phyloP scores from a whole-genome alignment of 345 rosid species.

The Ailanthus altissimus region DNA sequence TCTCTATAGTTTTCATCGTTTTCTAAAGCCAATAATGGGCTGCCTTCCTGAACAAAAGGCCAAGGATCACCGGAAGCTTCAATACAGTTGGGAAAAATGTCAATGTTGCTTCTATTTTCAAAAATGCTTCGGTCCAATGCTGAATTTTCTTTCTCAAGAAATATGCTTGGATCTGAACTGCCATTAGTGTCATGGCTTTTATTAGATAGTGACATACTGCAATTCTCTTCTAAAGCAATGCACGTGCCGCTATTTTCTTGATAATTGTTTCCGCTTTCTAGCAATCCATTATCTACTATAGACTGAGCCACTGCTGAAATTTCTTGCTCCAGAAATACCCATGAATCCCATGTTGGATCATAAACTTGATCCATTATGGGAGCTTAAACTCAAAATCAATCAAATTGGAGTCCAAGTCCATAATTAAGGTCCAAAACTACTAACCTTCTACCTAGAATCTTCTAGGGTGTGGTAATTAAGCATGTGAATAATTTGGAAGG shows the following conservation, averaged over 20 bases:
- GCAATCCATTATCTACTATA: neutral
- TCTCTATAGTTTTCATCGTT: neutral
- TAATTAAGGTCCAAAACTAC: too few relatives aligned
- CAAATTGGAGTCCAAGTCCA: too few relatives aligned
- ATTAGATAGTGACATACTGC: neutral
- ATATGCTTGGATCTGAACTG: neutral
- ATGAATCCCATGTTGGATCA: too few relatives aligned
- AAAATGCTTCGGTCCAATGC: neutral
- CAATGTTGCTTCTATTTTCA: too few relatives aligned
- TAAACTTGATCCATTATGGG: too few relatives aligned
- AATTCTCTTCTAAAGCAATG: neutral
- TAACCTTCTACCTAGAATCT: too few relatives aligned
- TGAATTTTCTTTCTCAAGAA: slow-evolving; percentile 3
- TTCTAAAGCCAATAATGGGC: neutral
- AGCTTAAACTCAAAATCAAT: too few relatives aligned
- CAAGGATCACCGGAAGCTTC: neutral
- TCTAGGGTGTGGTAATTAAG: too few relatives aligned
- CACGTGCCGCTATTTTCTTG: neutral
- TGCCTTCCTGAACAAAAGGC: neutral
- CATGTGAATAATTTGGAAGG: too few relatives aligned
- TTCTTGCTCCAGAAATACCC: too few relatives aligned
- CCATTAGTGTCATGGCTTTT: neutral
- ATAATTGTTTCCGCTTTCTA: neutral
- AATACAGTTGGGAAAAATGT: neutral
- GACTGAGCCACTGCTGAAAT: neutral